These are phyloP conservation scores for Sapria himalayana DNA, from an alignment of 345 rosid genomes.

Conservation along the genomic window DNA sequence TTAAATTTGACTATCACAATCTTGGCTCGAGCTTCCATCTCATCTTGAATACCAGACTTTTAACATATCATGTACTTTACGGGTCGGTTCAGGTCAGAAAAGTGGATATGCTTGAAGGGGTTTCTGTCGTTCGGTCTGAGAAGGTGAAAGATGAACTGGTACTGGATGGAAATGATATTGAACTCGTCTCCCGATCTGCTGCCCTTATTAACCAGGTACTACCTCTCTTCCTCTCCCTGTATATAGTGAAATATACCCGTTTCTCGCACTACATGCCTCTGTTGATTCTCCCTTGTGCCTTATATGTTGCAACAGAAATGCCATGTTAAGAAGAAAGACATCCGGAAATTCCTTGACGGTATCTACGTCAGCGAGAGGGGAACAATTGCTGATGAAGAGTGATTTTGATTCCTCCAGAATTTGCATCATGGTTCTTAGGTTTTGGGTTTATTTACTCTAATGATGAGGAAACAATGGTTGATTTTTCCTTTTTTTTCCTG, in stretches of 20 bases:
- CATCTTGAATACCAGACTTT: not conserved
- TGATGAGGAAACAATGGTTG: too few relatives aligned
- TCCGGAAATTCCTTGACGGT: conserved; percentile 47
- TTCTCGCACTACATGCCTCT: too few relatives aligned
- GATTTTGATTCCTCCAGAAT: too few relatives aligned
- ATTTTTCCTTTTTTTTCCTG: too few relatives aligned
- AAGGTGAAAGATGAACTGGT: conserved; percentile 30
- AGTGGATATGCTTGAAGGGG: conserved; percentile 32
- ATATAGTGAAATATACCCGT: too few relatives aligned
- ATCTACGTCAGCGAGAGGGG: conserved; percentile 47
- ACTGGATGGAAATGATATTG: conserved; percentile 28
- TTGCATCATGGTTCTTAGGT: too few relatives aligned
- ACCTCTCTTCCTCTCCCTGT: not conserved
- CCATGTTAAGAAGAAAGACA: conserved; percentile 45
- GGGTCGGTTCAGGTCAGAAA: conserved; percentile 19
- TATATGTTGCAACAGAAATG: conserved; percentile 21
- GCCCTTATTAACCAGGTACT: conserved; percentile 38
- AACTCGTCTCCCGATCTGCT: conserved; percentile 24
- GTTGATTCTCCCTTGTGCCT: not conserved
- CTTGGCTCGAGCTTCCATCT: too few relatives aligned
- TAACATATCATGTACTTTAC: not conserved
- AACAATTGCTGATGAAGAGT: conserved; percentile 16
- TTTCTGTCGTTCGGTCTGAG: conserved; percentile 21
- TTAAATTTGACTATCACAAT: too few relatives aligned
- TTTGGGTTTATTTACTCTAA: too few relatives aligned